Evolutionary conservation across 208 protist species (phyloP).

Genomic region (Leishmania tarentolae): DNA sequence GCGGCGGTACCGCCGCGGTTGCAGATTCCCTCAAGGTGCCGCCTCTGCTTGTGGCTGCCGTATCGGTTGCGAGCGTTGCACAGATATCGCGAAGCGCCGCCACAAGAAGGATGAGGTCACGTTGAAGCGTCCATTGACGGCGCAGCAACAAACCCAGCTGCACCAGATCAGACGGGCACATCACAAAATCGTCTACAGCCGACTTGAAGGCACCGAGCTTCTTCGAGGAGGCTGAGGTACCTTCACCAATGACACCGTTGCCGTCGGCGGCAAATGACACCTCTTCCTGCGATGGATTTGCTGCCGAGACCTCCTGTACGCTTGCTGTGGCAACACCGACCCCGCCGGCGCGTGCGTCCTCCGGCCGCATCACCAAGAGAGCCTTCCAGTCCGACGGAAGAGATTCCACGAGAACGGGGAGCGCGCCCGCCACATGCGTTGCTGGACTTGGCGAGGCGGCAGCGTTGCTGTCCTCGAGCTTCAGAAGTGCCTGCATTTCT

Average conservation of each 20-base stretch:
- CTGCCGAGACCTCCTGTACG: background rate
- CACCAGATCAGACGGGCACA: constrained; percentile 22
- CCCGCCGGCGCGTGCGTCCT: background rate
- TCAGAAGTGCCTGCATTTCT: constrained; percentile 7
- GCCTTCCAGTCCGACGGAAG: constrained; percentile 10
- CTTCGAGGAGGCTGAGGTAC: background rate
- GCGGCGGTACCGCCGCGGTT: background rate
- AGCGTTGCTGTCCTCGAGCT: background rate
- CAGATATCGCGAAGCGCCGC: constrained; percentile 14
- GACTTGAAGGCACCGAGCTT: background rate
- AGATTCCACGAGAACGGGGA: constrained; percentile 1
- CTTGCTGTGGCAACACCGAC: background rate
- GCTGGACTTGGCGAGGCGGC: background rate
- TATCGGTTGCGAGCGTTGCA: background rate
- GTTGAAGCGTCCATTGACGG: constrained; percentile 21
- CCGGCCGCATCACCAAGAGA: background rate
- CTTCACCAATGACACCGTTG: background rate
- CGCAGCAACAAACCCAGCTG: constrained; percentile 29
- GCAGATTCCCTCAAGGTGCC: background rate
- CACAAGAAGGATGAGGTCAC: constrained; percentile 19
- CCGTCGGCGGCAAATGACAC: background rate
- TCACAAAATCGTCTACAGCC: background rate
- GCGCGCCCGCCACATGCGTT: background rate
- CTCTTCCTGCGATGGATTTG: background rate
- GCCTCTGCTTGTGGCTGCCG: background rate